Conservation (phyloP, 2,329 filamentous ascomycete genomes). For the Madurella mycetomatis region DNA sequence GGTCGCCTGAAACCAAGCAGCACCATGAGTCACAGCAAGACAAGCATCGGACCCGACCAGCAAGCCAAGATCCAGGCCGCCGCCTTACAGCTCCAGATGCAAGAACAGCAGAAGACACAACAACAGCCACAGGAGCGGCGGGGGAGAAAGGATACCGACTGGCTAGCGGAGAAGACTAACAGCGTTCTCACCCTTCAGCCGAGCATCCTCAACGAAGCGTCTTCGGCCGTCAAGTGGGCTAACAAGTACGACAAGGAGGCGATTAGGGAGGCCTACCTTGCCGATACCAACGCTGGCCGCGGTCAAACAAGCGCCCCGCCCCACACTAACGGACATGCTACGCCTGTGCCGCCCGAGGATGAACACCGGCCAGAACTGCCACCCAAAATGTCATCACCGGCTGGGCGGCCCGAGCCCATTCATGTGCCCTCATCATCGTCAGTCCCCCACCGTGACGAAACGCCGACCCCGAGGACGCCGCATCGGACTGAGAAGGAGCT, state of each 20-base stretch:
- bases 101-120: constrained; percentile 42
- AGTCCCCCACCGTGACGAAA: constrained; percentile 11
- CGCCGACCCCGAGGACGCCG: constrained; percentile 25
- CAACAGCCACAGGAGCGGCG: constrained; percentile 40
- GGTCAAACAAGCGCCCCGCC: constrained; percentile 50
- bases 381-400: constrained; percentile 35
- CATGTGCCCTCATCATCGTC: constrained; percentile 24
- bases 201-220: constrained; percentile 78
- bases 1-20: constrained; percentile 38
- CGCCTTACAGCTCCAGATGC: constrained; percentile 71
- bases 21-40: constrained; percentile 60
- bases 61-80: constrained; percentile 91
- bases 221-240: constrained; percentile 94
- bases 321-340: constrained; percentile 37
- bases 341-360: constrained; percentile 29
- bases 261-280: constrained; percentile 80
- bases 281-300: constrained; percentile 66
- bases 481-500: constrained; percentile 36
- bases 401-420: constrained; percentile 24
- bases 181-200: constrained; percentile 88
- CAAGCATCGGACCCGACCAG: constrained; percentile 82
- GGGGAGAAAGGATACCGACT: constrained; percentile 52
- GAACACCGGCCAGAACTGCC: constrained; percentile 39
- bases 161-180: constrained; percentile 69
- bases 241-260: constrained; percentile 89